phyloP scores from a whole-genome alignment of 1,284 basidiomycete genomes.

The Inonotus hispidus region DNA sequence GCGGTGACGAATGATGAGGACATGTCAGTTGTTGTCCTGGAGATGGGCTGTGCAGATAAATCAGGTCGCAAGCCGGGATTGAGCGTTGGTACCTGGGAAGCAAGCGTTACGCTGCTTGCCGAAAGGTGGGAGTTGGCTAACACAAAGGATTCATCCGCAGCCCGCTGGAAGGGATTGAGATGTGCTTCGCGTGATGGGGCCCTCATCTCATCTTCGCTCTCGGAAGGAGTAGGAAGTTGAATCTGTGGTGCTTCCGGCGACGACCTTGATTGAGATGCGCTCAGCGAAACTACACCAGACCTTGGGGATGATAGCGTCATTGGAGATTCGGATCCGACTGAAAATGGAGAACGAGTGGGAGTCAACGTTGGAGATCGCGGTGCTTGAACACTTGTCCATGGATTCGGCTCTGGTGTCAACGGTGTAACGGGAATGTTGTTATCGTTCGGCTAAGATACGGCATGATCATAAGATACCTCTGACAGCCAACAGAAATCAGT shows the following conservation, averaged over 20 bases:
- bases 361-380: slow-evolving; percentile 4
- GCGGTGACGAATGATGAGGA: slow-evolving; percentile 5
- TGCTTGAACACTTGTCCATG: background rate
- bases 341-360: slow-evolving; percentile 4
- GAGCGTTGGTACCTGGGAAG: background rate
- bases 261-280: background rate
- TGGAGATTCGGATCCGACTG: slow-evolving; percentile 2
- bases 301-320: slow-evolving; percentile 5
- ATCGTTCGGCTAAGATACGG: background rate
- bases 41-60: background rate
- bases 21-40: background rate
- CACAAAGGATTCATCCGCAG: background rate
- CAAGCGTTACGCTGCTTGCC: background rate
- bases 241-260: background rate
- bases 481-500: background rate
- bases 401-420: background rate
- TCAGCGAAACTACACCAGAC: background rate
- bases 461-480: background rate
- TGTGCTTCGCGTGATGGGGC: background rate
- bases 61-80: background rate
- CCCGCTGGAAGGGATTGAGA: background rate
- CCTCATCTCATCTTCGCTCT: background rate
- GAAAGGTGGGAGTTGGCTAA: background rate
- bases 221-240: slow-evolving; percentile 8
- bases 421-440: background rate